A percentile compares a stretch with the other conserved stretches of the same genome.
Conservation (phyloP, 192 early-diverging fungal genomes). For the Backusella tarrabulga region DNA sequence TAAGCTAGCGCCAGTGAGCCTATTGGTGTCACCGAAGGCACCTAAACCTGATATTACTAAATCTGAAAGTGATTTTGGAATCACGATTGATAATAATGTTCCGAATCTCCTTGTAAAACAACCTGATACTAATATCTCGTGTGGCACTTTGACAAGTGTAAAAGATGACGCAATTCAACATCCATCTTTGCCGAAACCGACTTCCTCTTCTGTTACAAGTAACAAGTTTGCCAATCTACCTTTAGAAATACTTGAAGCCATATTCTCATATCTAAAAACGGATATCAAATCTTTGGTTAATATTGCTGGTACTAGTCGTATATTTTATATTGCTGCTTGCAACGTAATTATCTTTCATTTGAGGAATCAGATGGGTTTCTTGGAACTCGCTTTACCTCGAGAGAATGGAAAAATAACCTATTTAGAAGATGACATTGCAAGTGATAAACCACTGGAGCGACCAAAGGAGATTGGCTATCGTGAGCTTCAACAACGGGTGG, state of each 20-base stretch:
- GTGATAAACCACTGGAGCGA: constrained; percentile 8
- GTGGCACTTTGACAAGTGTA: background rate
- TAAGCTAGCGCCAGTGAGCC: background rate
- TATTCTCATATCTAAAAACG: constrained; percentile 13
- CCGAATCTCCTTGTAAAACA: background rate
- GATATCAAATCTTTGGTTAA: constrained; percentile 13
- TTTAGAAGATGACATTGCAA: constrained; percentile 14
- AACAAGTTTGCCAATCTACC: constrained; percentile 8
- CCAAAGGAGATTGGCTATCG: constrained; percentile 18
- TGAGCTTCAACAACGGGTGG: constrained; percentile 14
- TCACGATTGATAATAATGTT: background rate
- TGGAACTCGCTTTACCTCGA: constrained; percentile 11
- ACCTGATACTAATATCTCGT: background rate
- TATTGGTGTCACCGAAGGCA: background rate
- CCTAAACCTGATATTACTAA: background rate
- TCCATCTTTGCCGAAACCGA: background rate
- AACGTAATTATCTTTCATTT: constrained; percentile 10
- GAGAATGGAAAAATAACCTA: constrained; percentile 2
- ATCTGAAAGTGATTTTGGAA: background rate
- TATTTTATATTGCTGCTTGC: constrained; percentile 24
- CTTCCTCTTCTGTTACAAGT: background rate
- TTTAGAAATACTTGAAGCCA: constrained; percentile 18
- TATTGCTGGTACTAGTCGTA: background rate
- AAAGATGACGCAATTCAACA: background rate
- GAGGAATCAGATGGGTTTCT: background rate